Evolutionary conservation across 164 flowering plant species (phyloP).

Genomic region (Echeveria elegans): DNA sequence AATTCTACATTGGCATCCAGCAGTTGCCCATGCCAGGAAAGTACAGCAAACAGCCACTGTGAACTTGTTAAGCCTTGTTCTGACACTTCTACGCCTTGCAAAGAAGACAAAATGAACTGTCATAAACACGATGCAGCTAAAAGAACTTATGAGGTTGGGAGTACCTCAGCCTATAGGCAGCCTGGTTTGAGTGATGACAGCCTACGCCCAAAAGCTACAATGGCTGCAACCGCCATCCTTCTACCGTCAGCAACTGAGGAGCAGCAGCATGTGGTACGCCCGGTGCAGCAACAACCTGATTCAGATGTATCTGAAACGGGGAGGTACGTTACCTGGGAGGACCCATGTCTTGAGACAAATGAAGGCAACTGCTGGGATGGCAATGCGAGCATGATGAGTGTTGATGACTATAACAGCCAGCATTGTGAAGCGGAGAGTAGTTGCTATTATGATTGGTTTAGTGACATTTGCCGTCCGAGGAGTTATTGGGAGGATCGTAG

Average conservation of each 20-base stretch:
- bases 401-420: constrained; percentile 1
- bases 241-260: constrained; percentile 10
- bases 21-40: not conserved
- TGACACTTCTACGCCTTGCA: not conserved
- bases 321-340: constrained; percentile 14
- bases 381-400: constrained; percentile 19
- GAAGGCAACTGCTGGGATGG: constrained; percentile 20
- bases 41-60: not conserved
- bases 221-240: not conserved
- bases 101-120: not conserved
- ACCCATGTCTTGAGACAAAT: constrained; percentile 13
- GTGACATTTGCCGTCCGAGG: constrained; percentile 43
- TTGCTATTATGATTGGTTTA: constrained; percentile 32
- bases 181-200: not conserved
- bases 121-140: constrained; percentile 4
- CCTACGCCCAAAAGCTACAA: not conserved
- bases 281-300: constrained; percentile 13
- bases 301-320: constrained; percentile 19
- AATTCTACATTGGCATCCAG: not conserved
- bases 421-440: constrained; percentile 9
- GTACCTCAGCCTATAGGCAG: not conserved
- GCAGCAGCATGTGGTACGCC: constrained; percentile 1
- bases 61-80: not conserved
- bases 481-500: constrained; percentile 52
- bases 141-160: constrained; percentile 8